Evolutionary conservation across 306 rosid genomes (phyloP).

Genomic region (Cucumis cinereus): DNA sequence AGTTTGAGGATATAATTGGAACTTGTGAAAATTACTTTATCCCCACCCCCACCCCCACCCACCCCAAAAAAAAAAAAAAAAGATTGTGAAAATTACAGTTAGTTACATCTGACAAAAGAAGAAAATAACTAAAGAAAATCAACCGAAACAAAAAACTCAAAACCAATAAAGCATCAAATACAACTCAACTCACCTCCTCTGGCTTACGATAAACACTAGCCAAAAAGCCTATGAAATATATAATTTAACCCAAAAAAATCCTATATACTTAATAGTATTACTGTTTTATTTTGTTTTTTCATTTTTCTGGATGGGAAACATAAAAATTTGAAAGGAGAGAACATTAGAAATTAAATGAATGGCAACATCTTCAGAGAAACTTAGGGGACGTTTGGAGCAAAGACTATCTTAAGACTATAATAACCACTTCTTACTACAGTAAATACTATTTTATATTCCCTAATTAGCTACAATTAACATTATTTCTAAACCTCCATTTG

Average conservation of each 20-base stretch:
- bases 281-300: neutral
- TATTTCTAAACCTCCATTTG: too few species aligned
- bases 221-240: neutral
- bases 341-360: neutral
- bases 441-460: too few species aligned
- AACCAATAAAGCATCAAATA: neutral
- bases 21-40: neutral
- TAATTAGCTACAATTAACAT: too few species aligned
- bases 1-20: neutral
- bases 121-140: neutral
- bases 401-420: too few species aligned
- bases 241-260: neutral
- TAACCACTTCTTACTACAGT: too few species aligned
- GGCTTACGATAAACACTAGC: neutral
- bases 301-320: neutral
- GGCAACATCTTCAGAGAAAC: conserved; percentile 9
- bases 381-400: neutral
- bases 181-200: neutral
- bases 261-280: neutral
- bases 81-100: neutral
- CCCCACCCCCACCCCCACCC: too few species aligned
- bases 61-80: too few species aligned
- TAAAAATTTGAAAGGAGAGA: neutral
- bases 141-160: neutral
- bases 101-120: neutral